Evolutionary conservation across 108 stramenopile genomes (phyloP), one percentile per base, ranked within the genome.

Genomic region (Ochromonas danica): DNA sequence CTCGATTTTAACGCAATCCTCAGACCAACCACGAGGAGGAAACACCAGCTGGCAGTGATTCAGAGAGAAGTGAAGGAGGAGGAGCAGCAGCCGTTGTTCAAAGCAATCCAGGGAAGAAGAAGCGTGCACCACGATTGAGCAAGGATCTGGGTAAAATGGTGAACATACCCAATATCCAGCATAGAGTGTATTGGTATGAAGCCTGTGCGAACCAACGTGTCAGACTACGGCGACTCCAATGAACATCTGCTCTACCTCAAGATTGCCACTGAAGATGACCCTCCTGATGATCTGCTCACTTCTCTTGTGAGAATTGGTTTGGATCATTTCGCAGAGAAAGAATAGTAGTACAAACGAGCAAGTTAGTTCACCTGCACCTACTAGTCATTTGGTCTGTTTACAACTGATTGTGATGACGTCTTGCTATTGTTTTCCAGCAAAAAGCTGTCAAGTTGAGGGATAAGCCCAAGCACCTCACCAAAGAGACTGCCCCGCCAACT

Each of bases 101-200:
- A n/a, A n/a, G n/a, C n/a, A n/a, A n/a, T n/a, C n/a, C n/a, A n/a
- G n/a, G n/a, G n/a, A n/a, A n/a, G n/a, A n/a, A n/a, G n/a, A n/a
- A n/a, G n/a, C n/a, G n/a, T n/a, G n/a, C n/a, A n/a, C n/a, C n/a
- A n/a, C n/a, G n/a, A n/a, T n/a, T n/a, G n/a, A 22, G 6, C 6
- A 3, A 67, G 6, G 63, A 67, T 22, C 6, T 67, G 17, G 63
- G 63, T 31, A 67, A 67, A 67, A 31, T 25, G 31, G 17, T 67
- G 10, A 25, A 25, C 6, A 36, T 67, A 14, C 63, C 63, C 6
- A 6, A 67, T 31, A 35, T 67, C 31, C 17, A 67, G 35, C 3
- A 25, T 25, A n/a, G n/a, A n/a, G n/a, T n/a, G n/a, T n/a, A 67
- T 67, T 67, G 63, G 63, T 31, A 36, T 67, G 3, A 67, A 33